Percentiles rank a stretch among this genome's conserved stretches.
These are phyloP conservation scores for Rhodotorula paludigena DNA, from an alignment of 768 basidiomycete genomes.

Conservation along the genomic window DNA sequence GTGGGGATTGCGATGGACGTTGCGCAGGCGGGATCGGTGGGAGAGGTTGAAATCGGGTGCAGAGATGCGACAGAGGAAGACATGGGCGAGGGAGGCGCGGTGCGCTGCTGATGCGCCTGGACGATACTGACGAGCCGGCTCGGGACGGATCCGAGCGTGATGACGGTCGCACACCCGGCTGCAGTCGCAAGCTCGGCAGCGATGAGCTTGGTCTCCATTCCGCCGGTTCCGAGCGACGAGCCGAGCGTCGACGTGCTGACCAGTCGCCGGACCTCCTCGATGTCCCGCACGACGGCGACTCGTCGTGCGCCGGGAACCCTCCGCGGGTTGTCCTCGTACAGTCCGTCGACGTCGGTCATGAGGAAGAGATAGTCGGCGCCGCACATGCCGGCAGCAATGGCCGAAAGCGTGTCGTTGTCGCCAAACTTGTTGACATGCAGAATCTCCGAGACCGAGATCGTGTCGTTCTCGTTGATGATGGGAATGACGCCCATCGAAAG, in stretches of 20 bases:
- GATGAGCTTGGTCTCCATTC: conserved; percentile 98
- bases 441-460: conserved; percentile 97
- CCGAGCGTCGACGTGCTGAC: conserved; percentile 91
- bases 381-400: conserved; percentile 94
- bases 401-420: conserved; percentile 96
- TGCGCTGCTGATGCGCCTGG: conserved; percentile 58
- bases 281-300: conserved; percentile 76
- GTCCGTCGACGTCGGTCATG: conserved; percentile 89
- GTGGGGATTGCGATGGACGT: not conserved
- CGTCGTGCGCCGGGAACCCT: conserved; percentile 53
- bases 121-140: conserved; percentile 73
- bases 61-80: not conserved
- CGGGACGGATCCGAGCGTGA: conserved; percentile 76
- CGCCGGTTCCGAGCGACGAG: conserved; percentile 89
- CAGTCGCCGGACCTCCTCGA: conserved; percentile 70
- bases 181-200: conserved; percentile 96
- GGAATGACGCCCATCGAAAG: conserved; percentile 91
- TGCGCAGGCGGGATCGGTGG: conserved; percentile 39
- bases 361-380: conserved; percentile 96
- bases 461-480: conserved; percentile 99
- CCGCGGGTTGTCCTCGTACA: conserved; percentile 92
- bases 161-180: conserved; percentile 86
- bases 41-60: conserved; percentile 39
- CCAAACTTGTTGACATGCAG: conserved; percentile 68
- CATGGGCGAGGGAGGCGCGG: conserved; percentile 15